Evolutionary conservation across 2,329 filamentous ascomycete species (phyloP).

Genomic region (Xenoacremonium recifei): DNA sequence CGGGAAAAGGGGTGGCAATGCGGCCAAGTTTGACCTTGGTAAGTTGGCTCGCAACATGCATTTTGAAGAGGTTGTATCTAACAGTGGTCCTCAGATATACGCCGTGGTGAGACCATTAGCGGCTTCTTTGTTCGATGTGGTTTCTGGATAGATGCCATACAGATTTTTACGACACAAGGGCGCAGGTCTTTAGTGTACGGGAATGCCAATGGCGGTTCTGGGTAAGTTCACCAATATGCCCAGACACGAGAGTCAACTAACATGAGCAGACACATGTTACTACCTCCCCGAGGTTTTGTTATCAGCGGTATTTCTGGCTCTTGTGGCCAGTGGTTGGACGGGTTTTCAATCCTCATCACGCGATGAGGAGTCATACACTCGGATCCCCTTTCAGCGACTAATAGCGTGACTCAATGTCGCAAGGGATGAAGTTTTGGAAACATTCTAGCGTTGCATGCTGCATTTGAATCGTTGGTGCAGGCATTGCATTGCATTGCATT

Average conservation of each 20-base stretch:
- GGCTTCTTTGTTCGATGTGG: constrained; percentile 83
- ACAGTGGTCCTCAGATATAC: constrained; percentile 67
- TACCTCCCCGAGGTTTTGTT: constrained; percentile 84
- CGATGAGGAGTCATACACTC: too few species aligned
- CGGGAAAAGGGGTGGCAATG: constrained; percentile 73
- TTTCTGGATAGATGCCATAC: constrained; percentile 82
- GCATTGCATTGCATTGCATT: too few species aligned
- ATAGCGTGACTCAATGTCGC: too few species aligned
- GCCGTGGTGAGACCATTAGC: constrained; percentile 80
- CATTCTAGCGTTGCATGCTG: too few species aligned
- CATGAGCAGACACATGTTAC: constrained; percentile 69
- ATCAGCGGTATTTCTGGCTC: constrained; percentile 87
- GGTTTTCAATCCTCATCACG: constrained; percentile 73
- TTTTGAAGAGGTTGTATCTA: constrained; percentile 10
- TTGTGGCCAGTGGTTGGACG: constrained; percentile 78
- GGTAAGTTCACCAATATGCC: constrained; percentile 56
- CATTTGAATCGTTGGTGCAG: too few species aligned
- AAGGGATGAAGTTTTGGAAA: too few species aligned
- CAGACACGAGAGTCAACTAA: too few species aligned
- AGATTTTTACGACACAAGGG: constrained; percentile 87
- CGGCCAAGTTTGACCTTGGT: constrained; percentile 76
- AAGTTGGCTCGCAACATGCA: constrained; percentile 30
- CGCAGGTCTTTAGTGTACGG: constrained; percentile 83
- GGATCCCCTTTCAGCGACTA: too few species aligned
- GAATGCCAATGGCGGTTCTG: constrained; percentile 73